phyloP scores from a whole-genome alignment of 1,284 basidiomycete species.

The Neotropicomus parvogracilis region DNA sequence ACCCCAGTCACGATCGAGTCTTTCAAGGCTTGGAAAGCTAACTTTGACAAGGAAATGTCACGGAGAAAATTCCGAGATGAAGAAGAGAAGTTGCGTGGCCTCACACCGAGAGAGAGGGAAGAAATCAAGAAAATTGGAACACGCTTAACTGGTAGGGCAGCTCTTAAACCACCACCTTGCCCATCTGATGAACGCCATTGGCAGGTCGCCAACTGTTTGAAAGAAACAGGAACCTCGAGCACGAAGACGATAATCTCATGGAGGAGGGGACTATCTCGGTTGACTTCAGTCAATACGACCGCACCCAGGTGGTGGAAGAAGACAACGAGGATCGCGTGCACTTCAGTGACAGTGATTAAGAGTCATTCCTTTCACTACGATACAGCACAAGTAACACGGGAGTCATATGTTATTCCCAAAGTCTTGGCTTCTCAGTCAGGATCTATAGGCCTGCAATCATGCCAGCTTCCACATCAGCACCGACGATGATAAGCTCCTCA shows the following conservation, averaged over 20 bases:
- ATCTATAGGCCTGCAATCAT: conserved; percentile 42
- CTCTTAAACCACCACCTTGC: conserved; percentile 5
- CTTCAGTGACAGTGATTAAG: conserved; percentile 80
- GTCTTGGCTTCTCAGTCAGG: conserved; percentile 11
- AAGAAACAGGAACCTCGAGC: conserved; percentile 64
- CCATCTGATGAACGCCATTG: conserved; percentile 9
- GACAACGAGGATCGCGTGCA: conserved; percentile 60
- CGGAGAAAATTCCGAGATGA: conserved; percentile 66
- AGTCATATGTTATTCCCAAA: conserved; percentile 16
- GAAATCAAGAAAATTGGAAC: conserved; percentile 69
- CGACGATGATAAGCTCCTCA: conserved; percentile 37
- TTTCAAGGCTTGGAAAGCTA: conserved; percentile 79
- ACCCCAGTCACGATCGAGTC: conserved; percentile 83
- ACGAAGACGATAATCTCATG: conserved; percentile 67
- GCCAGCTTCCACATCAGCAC: conserved; percentile 37
- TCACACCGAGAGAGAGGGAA: conserved; percentile 85
- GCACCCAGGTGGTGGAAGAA: conserved; percentile 54
- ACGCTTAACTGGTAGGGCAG: conserved; percentile 67
- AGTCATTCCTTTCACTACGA: background rate
- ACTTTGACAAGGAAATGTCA: conserved; percentile 70
- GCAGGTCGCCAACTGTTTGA: conserved; percentile 88
- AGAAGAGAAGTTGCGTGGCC: conserved; percentile 74
- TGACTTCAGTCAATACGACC: conserved; percentile 83
- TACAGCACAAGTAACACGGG: conserved; percentile 11
- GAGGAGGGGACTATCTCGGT: conserved; percentile 85